Conservation (phyloP, 441 rosid species). For the Biscutella laevigata region DNA sequence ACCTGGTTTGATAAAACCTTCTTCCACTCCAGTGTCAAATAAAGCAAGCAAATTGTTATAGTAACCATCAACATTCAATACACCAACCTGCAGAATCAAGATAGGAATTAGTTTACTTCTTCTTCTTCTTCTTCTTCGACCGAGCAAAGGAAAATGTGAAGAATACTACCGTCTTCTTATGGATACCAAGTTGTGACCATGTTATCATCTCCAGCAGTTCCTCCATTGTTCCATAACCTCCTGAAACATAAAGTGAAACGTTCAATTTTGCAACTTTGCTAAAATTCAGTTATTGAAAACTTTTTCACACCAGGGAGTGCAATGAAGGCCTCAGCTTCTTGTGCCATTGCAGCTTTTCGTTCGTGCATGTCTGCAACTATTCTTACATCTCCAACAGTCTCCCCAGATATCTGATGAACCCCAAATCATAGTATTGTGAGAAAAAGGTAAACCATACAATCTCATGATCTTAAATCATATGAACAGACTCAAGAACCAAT, state of each 20-base stretch:
- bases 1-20: constrained; percentile 84
- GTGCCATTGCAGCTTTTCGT: constrained; percentile 90
- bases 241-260: constrained; percentile 31
- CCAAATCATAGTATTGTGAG: background rate
- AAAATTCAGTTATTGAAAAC: background rate
- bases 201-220: constrained; percentile 93
- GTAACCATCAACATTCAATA: constrained; percentile 89
- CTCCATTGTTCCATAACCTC: constrained; percentile 98
- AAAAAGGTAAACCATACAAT: background rate
- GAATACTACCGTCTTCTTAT: constrained; percentile 76
- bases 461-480: background rate
- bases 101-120: background rate
- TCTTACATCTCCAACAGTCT: constrained; percentile 81
- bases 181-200: constrained; percentile 97
- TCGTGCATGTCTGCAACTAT: constrained; percentile 87
- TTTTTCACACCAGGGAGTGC: constrained; percentile 75
- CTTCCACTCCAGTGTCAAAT: constrained; percentile 79
- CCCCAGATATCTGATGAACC: constrained; percentile 67
- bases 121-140: background rate
- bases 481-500: background rate
- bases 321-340: constrained; percentile 84
- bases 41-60: constrained; percentile 65
- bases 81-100: constrained; percentile 56
- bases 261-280: background rate
- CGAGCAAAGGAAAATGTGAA: background rate